These are phyloP conservation scores for Kalaharituber pfeilii DNA, from an alignment of 2,329 filamentous ascomycete genomes.

Conservation along the genomic window DNA sequence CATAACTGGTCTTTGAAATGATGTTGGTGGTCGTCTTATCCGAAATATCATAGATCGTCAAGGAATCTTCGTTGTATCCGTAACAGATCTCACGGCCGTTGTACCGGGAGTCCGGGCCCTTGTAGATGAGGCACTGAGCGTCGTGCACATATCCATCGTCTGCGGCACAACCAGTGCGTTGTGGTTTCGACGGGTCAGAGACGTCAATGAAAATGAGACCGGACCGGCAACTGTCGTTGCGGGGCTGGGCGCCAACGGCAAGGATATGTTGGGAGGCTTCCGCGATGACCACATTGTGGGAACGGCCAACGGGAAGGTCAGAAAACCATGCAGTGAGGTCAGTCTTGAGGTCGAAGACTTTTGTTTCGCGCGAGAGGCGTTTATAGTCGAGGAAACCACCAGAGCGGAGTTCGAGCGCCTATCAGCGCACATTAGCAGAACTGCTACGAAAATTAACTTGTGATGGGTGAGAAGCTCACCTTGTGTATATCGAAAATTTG, in stretches of 20 bases:
- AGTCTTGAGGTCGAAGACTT: constrained; percentile 29
- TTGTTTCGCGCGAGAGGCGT: constrained; percentile 22
- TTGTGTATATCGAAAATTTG: constrained; percentile 45
- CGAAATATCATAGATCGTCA: constrained; percentile 33
- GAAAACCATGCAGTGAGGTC: constrained; percentile 28
- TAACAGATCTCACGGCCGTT: constrained; percentile 20
- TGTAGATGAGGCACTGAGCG: constrained; percentile 36
- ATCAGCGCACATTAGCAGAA: constrained; percentile 25
- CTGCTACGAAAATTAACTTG: too few relatives aligned
- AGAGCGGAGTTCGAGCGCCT: constrained; percentile 35
- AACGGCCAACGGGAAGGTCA: constrained; percentile 15
- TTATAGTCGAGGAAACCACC: constrained; percentile 25
- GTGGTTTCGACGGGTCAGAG: constrained; percentile 35
- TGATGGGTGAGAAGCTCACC: constrained; percentile 28
- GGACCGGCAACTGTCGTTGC: constrained; percentile 33
- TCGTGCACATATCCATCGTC: constrained; percentile 35
- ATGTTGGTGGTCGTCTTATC: constrained; percentile 32
- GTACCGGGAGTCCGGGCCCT: constrained; percentile 19
- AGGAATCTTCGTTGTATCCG: constrained; percentile 20
- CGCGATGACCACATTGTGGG: constrained; percentile 34
- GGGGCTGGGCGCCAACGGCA: constrained; percentile 28
- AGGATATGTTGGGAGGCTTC: constrained; percentile 30
- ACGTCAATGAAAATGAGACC: constrained; percentile 42
- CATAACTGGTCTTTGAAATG: constrained; percentile 31
- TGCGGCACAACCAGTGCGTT: constrained; percentile 36